Conservation (phyloP, 208 protist species). For the Acanthamoeba quina region DNA sequence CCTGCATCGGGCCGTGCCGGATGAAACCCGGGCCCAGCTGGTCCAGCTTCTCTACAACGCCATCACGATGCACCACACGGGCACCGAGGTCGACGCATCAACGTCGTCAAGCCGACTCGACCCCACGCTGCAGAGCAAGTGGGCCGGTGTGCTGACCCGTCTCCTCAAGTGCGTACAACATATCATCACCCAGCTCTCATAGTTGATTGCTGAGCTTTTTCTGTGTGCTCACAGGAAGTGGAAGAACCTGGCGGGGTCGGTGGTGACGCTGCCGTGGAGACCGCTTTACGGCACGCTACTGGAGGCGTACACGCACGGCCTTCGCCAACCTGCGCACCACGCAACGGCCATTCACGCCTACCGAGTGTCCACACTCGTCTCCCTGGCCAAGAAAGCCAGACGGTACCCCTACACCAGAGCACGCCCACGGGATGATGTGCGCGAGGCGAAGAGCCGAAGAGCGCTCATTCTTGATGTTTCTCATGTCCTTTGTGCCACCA, state of each 20-base stretch:
- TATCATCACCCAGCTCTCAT: neutral
- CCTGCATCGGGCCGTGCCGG: neutral
- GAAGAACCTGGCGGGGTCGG: conserved; percentile 11
- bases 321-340: conserved; percentile 1
- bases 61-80: neutral
- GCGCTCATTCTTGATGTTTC: neutral
- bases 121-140: conserved; percentile 20
- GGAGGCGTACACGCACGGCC: neutral
- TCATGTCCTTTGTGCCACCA: neutral
- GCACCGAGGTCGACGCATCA: too few species aligned
- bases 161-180: neutral
- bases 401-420: neutral
- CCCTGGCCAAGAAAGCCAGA: neutral
- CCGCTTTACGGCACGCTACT: neutral
- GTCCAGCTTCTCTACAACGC: conserved; percentile 17
- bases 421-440: neutral
- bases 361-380: neutral
- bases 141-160: neutral
- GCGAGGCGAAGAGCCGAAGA: neutral
- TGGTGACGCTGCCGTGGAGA: neutral
- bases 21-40: neutral
- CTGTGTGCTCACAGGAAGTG: neutral
- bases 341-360: neutral
- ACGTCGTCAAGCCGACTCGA: neutral
- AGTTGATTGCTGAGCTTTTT: neutral